phyloP scores from a whole-genome alignment of 169 alveolate species.

The Cyclospora cayetanensis region DNA sequence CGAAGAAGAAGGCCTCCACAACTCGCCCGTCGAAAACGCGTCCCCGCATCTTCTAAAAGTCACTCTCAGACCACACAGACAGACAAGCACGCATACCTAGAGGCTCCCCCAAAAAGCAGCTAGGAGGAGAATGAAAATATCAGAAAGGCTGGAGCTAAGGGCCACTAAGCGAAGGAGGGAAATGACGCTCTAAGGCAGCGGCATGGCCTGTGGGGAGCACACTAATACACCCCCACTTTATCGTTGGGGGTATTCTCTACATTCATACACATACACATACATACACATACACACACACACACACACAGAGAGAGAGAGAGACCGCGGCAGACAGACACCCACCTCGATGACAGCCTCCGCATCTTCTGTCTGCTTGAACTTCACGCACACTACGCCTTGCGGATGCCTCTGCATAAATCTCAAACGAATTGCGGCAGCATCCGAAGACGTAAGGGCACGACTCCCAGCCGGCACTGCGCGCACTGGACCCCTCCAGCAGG shows the following conservation, averaged over 20 bases:
- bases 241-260: no score
- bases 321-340: background rate
- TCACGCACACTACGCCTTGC: conserved; percentile 88
- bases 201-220: background rate
- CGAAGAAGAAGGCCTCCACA: conserved; percentile 87
- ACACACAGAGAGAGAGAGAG: no score
- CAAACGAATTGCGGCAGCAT: background rate
- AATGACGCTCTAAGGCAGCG: background rate
- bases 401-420: conserved; percentile 82
- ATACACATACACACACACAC: no score
- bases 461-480: background rate
- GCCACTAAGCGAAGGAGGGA: background rate
- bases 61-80: background rate
- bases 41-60: conserved; percentile 80
- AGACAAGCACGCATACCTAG: no score
- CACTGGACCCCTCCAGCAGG: no score
- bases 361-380: conserved; percentile 84
- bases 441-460: background rate
- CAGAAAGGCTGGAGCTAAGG: background rate
- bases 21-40: conserved; percentile 82
- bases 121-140: no score
- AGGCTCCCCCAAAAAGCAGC: no score
- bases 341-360: conserved; percentile 83
- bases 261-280: no score
- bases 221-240: no score